Base-by-base conservation (phyloP, 2,329 filamentous ascomycete species). In the Fusarium pseudocircinatum region DNA sequence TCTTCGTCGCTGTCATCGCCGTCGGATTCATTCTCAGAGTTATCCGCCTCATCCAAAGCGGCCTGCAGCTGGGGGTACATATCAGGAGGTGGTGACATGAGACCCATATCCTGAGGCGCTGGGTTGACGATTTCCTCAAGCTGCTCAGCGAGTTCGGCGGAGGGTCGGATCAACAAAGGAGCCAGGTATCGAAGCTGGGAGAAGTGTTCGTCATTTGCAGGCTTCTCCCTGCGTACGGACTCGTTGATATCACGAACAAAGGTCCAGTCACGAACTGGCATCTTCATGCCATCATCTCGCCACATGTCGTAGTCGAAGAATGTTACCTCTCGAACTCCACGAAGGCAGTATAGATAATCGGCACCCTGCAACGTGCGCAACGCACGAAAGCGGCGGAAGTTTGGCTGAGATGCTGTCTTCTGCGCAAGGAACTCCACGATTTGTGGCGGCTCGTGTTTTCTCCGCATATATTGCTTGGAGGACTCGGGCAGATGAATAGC, bases 281-380 rank as follows among this genome's bases (percentile, higher is more conserved):
- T 22, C 30, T 66, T 73, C 6, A 15, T 16, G 6, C 49, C 20
- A 0, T 11, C 1, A 0, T 30, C 18, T 0, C 71, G n/a, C 74
- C 78, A 82, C 18, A 72, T 65, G 26, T 82, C 74, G 6, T 81
- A 78, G 62, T 87, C 85, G 63, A 82, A 84, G 59, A 87, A 83
- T 0, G 80, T 77, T 1, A 87, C 64, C n/a, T 75, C 77, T 2
- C 77, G 63, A 49, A 88, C 69, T 0, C 86, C 86, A 2, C 87
- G 83, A 8, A 88, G 82, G 30, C 81, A 77, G 18, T 81, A 76
- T 7, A 88, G 44, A 32, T 83, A 85, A 44, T 87, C 85, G 2
- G 85, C 68, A 0, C 87, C 87, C 32, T 87, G 85, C 0, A 86
- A 26, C 0, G 76, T 82, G 2, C 84, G 78, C 14, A 88, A 74